Base-by-base conservation (phyloP, 108 stramenopile genomes). In the Cyclotella kingstonii region DNA sequence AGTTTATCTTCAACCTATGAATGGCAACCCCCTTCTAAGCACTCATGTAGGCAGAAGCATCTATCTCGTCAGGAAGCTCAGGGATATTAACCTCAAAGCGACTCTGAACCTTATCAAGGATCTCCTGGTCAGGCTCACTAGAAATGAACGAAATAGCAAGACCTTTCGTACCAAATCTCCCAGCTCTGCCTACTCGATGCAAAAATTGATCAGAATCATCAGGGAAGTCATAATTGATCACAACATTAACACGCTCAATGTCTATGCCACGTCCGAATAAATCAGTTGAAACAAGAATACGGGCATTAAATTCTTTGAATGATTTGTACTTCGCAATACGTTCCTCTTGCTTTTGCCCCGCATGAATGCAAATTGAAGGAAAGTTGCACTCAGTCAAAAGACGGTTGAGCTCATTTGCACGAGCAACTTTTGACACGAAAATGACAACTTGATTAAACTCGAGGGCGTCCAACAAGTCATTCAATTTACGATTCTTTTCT, bases 361-460 rank as follows among this genome's bases (percentile, higher is more conserved):
- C 93, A 81, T 98, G 96, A 67, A 98, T 97, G 80, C 95, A 96
- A 58, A 98, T 98, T 53, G 94, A 92, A 33, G 99, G 99, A 81
- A 99, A 99, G 95, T 99, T 99, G 84, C 97, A 97, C 66, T 98
- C 97, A 33, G 87, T 92, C 60, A 99, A 85, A 47, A 99, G 87
- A 41, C 89, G 81, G 60, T 95, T 91, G 59, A 95, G 79, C 68
- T 95, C 93, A 64, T 90, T 98, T 79, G 81, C 86, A 56, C 84
- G 95, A 45, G 89, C 97, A 61, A 89, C 94, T 87, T 98, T 98
- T 58, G 92, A 91, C 50, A 97, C 96, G 67, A 99, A 99, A 75
- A 99, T 99, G 54, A 99, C 97, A 52, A 98, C 97, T 78, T 99
- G 98, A 70, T 99, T 99, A 84, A 99, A 99, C 73, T 99, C 97